Base-by-base conservation (phyloP, 169 alveolate species). In the Plasmodium ovale region DNA sequence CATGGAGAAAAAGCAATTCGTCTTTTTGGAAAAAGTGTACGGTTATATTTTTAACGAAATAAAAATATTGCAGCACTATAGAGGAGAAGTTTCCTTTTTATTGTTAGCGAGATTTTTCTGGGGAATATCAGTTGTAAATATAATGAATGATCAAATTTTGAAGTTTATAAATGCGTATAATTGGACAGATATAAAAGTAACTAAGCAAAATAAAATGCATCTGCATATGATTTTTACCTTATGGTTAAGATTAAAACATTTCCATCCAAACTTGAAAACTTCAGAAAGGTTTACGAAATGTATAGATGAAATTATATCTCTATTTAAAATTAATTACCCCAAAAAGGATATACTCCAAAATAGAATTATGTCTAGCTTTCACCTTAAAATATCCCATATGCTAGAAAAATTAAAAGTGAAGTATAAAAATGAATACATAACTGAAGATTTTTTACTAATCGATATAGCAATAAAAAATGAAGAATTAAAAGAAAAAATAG, bases 191-290 rank as follows among this genome's bases (percentile, higher is more conserved):
- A 62, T 85, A 56, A 68, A 69, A n/a, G 19, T 68, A 1, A 27
- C 6, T 10, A 87, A 85, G 21, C 77, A 85, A 54, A 85, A 85
- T 56, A 2, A 23, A n/a, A 85, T 85, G 91, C 73, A 85, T n/a
- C 16, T 85, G 53, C 91, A 85, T 35, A 85, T 85, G 91, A 58
- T 85, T 39, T 49, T 68, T 85, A 85, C 87, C 1, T 85, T 85
- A 21, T 85, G 85, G 91, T 53, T 85, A 70, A 54, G 91, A 21
- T n/a, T 85, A 85, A 85, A 85, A 85, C 69, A 85, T 85, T 35
- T 23, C n/a, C 33, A 44, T 85, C 1, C 59, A 25, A n/a, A 47
- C 10, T 37, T 58, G 14, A 19, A 67, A 21, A n/a, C 69, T 29
- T 67, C 77, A n/a, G 54, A 77, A 5, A 54, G 27, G 2, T 77